These are phyloP conservation scores for Azolla pinnata DNA, from an alignment of 75 land plant genomes.

Conservation along the genomic window DNA sequence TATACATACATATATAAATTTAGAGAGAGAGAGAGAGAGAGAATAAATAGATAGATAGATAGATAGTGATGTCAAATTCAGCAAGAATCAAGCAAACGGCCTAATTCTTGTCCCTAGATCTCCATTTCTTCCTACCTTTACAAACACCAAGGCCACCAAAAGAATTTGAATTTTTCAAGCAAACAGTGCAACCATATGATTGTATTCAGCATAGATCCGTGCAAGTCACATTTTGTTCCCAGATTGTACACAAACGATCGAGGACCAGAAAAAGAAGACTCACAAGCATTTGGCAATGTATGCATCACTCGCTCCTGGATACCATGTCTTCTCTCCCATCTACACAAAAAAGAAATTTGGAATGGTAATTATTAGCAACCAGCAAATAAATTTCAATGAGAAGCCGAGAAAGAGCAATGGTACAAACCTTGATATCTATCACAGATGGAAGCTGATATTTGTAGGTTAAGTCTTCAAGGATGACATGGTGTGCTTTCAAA, in stretches of 20 bases:
- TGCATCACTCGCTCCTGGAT: conserved; percentile 48
- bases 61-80: no score
- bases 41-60: no score
- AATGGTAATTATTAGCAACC: background rate
- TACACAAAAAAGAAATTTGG: conserved; percentile 7
- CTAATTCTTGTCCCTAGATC: no score
- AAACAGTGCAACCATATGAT: no score
- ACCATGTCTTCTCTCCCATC: conserved; percentile 85
- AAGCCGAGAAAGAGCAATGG: background rate
- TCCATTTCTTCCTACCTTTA: no score
- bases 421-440: conserved; percentile 30
- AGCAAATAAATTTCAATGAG: background rate
- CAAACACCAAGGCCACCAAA: no score
- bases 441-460: conserved; percentile 23
- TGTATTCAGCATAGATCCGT: no score
- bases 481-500: conserved; percentile 19
- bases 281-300: conserved; percentile 59
- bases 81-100: no score
- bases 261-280: conserved; percentile 9
- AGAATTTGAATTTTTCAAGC: no score
- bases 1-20: no score
- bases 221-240: no score
- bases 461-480: conserved; percentile 37
- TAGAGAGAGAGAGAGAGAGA: no score
- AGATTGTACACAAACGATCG: background rate